Evolutionary conservation across 2,329 filamentous ascomycete species (phyloP).

Genomic region (Hypoxylon sp.): DNA sequence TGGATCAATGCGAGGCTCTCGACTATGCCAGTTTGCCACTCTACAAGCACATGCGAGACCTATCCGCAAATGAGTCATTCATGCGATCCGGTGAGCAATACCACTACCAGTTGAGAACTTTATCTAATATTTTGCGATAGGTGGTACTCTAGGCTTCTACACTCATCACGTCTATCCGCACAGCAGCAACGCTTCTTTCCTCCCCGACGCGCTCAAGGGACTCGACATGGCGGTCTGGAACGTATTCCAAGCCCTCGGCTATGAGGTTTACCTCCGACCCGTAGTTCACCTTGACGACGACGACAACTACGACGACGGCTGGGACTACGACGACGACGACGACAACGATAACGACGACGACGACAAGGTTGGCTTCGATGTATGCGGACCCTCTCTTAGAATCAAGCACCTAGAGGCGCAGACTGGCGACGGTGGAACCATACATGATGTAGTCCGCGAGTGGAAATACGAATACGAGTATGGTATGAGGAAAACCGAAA

Average conservation of each 20-base stretch:
- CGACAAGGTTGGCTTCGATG: too few relatives aligned
- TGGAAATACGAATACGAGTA: too few relatives aligned
- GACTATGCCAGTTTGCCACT: constrained; percentile 7
- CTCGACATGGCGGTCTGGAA: constrained; percentile 26
- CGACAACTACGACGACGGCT: neutral
- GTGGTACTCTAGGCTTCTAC: constrained; percentile 4
- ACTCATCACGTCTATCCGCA: constrained; percentile 7
- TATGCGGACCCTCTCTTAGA: too few relatives aligned
- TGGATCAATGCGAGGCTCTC: constrained; percentile 1
- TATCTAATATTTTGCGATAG: too few relatives aligned
- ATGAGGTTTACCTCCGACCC: neutral
- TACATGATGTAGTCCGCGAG: too few relatives aligned
- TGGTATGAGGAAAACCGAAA: too few relatives aligned
- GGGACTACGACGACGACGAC: neutral
- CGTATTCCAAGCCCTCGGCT: constrained; percentile 6
- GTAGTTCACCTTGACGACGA: neutral
- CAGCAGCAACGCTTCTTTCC: constrained; percentile 2
- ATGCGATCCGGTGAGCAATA: neutral
- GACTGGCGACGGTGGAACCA: too few relatives aligned
- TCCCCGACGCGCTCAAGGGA: constrained; percentile 18
- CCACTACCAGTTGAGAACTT: too few relatives aligned
- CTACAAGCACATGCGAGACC: constrained; percentile 10
- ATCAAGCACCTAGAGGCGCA: too few relatives aligned
- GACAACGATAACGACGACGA: too few relatives aligned
- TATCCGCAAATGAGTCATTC: neutral